Base-by-base conservation (phyloP, 441 rosid species). In the Mallotus japonicus region DNA sequence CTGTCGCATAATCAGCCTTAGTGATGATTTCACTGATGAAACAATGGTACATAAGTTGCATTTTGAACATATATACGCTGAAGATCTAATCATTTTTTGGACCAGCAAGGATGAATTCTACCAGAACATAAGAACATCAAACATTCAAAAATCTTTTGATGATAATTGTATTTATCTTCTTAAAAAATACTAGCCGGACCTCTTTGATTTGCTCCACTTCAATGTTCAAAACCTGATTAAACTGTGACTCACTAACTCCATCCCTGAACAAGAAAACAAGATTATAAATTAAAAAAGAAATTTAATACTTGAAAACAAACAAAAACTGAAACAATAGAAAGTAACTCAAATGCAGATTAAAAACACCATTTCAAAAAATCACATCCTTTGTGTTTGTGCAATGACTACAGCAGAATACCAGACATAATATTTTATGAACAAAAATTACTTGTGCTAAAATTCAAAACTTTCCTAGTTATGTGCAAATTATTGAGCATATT, bases 201-300 rank as follows among this genome's bases (percentile, higher is more conserved):
- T 91, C 85, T 64, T 86, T 79, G 20, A 95, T 91, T 76, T 91
- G 96, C 75, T 83, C 90, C 83, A 95, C 82, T 85, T 95, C 99
- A 74, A 88, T 85, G 84, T 88, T 83, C 84, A 91, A 74, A 77
- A 95, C 92, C 76, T 91, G 97, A 76, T 90, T 89, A 70, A 95
- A 95, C 71, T 95, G 98, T 37, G 97, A 85, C 76, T 93, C 94
- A 24, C 98, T 85, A 57, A 92, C 92, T 61, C 99, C 98, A 78
- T 95, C 97, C 88, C 99, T 92, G 78, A 57, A 75, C 62, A 69
- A 42, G 64, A 55, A 28, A 28, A 75, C 34, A 73, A 56, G 40
- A 66, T 63, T 44, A 40, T 68, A 0, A 61, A 32, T 73, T 44
- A 51, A 46, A 37, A 71, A 56, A 28, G 32, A 13, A 74, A 58